Evolutionary conservation across 2,329 filamentous ascomycete species (phyloP).

Genomic region (Epichloe scottii): DNA sequence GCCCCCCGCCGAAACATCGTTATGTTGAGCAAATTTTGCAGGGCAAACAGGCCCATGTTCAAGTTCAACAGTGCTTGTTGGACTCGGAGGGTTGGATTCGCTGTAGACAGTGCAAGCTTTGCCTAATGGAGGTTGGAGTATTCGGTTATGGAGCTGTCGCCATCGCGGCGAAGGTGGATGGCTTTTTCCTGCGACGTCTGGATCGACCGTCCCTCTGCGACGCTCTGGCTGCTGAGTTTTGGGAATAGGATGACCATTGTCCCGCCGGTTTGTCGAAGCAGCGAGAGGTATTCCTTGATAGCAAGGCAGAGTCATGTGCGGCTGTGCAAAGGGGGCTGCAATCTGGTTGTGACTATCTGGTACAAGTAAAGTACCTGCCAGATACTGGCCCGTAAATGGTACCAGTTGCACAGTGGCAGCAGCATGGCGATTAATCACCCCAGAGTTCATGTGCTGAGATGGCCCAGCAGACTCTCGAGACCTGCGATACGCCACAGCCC

Average conservation of each 20-base stretch:
- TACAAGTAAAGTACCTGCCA: not conserved
- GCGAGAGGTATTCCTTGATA: not conserved
- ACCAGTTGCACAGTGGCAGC: not conserved
- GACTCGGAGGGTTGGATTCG: constrained; percentile 12
- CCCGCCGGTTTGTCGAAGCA: not conserved
- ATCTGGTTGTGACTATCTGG: not conserved
- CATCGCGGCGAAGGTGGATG: constrained; percentile 12
- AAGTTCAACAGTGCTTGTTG: not conserved
- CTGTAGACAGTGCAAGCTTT: constrained; percentile 24
- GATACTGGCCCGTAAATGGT: not conserved
- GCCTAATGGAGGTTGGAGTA: constrained; percentile 19
- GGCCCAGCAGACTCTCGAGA: not conserved
- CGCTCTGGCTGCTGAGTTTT: not conserved
- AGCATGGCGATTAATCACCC: not conserved
- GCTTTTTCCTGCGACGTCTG: not conserved
- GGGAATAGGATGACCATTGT: not conserved
- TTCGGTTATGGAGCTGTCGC: constrained; percentile 15
- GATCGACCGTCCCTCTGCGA: not conserved
- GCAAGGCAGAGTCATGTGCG: not conserved
- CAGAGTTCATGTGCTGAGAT: not conserved
- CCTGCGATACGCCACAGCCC: constrained; percentile 5
- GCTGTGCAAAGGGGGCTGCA: not conserved
- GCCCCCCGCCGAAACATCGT: no score
- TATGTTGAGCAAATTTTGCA: not conserved
- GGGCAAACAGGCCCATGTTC: not conserved